Evolutionary conservation across 2,329 filamentous ascomycete genomes (phyloP).

Genomic region (Aureobasidium mangrovei): DNA sequence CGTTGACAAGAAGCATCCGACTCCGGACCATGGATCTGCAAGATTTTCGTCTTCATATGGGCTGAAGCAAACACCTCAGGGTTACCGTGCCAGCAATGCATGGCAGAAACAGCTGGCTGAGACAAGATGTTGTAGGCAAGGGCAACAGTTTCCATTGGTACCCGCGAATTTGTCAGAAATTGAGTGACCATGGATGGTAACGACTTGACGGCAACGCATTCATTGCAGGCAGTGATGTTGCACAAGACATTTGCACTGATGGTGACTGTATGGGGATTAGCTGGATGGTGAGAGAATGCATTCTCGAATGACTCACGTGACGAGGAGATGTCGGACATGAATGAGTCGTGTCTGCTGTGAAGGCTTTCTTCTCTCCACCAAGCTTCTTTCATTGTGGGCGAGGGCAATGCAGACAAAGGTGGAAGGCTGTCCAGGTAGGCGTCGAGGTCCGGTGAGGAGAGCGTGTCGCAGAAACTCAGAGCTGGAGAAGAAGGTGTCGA

Average conservation of each 20-base stretch:
- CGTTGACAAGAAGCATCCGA: slow-evolving; percentile 15
- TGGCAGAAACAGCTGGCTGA: slow-evolving; percentile 15
- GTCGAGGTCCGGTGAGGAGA: slow-evolving; percentile 26
- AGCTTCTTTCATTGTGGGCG: slow-evolving; percentile 21
- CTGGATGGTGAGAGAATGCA: neutral
- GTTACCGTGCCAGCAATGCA: slow-evolving; percentile 12
- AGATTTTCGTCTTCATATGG: slow-evolving; percentile 2
- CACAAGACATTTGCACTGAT: slow-evolving; percentile 2
- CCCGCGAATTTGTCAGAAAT: slow-evolving; percentile 21
- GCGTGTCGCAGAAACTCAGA: slow-evolving; percentile 24
- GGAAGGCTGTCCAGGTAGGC: slow-evolving; percentile 24
- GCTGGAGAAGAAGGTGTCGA: slow-evolving; percentile 22
- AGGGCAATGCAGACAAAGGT: slow-evolving; percentile 24
- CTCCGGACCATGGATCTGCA: slow-evolving; percentile 13
- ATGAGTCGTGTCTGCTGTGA: slow-evolving; percentile 18
- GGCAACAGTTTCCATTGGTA: slow-evolving; percentile 24
- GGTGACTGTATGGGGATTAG: neutral
- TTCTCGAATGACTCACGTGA: neutral
- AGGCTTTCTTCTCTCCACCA: slow-evolving; percentile 19
- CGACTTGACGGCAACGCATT: slow-evolving; percentile 5
- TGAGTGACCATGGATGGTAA: slow-evolving; percentile 16
- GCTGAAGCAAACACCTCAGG: neutral
- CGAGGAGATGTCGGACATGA: slow-evolving; percentile 8
- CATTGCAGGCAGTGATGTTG: slow-evolving; percentile 5
- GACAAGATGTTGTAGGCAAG: slow-evolving; percentile 24